Conservation (phyloP, 2,329 filamentous ascomycete genomes). For the Alternaria sp. region DNA sequence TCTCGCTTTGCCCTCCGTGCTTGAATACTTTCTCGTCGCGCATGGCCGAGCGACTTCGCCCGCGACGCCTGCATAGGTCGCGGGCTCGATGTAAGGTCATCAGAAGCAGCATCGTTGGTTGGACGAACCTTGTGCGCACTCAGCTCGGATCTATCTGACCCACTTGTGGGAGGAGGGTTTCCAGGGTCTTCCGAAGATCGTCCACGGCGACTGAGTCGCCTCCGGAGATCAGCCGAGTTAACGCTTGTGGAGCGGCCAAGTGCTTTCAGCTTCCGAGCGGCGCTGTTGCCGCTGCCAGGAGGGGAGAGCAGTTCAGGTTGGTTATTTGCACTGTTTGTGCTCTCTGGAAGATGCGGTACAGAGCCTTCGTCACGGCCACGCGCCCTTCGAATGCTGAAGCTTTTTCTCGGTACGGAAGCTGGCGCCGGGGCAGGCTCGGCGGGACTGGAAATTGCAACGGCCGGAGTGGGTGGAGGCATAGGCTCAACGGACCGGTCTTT, state of each 20-base stretch:
- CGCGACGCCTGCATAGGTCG: slow-evolving; percentile 56
- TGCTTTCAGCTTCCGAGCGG: slow-evolving; percentile 69
- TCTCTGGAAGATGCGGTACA: slow-evolving; percentile 58
- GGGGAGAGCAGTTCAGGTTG: slow-evolving; percentile 82
- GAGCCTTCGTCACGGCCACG: slow-evolving; percentile 63
- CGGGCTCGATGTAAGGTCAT: slow-evolving; percentile 54
- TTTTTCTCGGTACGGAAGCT: slow-evolving; percentile 75
- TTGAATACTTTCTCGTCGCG: slow-evolving; percentile 90
- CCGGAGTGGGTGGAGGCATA: slow-evolving; percentile 74
- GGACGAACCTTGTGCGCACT: slow-evolving; percentile 57
- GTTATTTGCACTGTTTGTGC: slow-evolving; percentile 69
- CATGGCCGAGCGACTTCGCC: slow-evolving; percentile 88
- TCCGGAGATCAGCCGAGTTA: slow-evolving; percentile 82
- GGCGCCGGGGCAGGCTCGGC: slow-evolving; percentile 66
- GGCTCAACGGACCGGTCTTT: slow-evolving; percentile 60
- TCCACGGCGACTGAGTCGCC: slow-evolving; percentile 66
- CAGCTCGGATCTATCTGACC: slow-evolving; percentile 76
- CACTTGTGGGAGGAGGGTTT: slow-evolving; percentile 77
- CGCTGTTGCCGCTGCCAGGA: slow-evolving; percentile 64
- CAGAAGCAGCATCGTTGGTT: slow-evolving; percentile 57
- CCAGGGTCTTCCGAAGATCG: slow-evolving; percentile 62
- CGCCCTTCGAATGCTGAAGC: slow-evolving; percentile 80
- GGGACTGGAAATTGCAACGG: slow-evolving; percentile 82
- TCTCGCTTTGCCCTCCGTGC: slow-evolving; percentile 79
- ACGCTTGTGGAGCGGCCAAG: slow-evolving; percentile 90